These are phyloP conservation scores for Fraxinus nigra DNA, from an alignment of 305 asterid species.

Conservation along the genomic window DNA sequence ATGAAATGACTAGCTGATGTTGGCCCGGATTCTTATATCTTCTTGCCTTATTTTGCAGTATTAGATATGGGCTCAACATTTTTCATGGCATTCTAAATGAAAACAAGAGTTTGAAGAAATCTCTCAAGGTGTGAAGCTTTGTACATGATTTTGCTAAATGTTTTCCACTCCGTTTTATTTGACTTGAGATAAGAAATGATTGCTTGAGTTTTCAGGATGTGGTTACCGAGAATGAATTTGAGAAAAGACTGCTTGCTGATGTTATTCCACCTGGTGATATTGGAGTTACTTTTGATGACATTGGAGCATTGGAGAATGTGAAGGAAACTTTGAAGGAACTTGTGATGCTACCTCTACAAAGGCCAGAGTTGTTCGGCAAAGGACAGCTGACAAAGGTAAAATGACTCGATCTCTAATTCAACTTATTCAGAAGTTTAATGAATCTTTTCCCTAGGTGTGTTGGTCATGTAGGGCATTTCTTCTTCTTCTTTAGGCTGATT, in stretches of 20 bases:
- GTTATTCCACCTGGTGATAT: slow-evolving; percentile 52
- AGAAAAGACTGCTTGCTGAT: slow-evolving; percentile 46
- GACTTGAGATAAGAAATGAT: not conserved
- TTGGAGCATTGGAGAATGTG: slow-evolving; percentile 54
- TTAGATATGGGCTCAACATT: slow-evolving; percentile 55
- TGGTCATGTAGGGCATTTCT: not conserved
- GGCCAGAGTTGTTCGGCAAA: slow-evolving; percentile 50
- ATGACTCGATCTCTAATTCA: not conserved
- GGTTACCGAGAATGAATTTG: slow-evolving; percentile 52
- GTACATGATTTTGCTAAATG: not conserved
- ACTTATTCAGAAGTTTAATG: not conserved
- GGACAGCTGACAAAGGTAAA: slow-evolving; percentile 51
- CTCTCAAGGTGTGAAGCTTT: slow-evolving; percentile 38
- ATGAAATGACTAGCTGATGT: slow-evolving; percentile 11
- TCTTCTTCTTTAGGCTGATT: not conserved
- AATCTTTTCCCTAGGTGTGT: not conserved
- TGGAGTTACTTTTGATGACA: slow-evolving; percentile 55
- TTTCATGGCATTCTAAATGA: slow-evolving; percentile 41
- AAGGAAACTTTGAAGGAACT: slow-evolving; percentile 51
- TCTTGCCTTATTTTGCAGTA: slow-evolving; percentile 39
- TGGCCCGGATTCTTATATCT: slow-evolving; percentile 20
- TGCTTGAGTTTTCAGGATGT: slow-evolving; percentile 33
- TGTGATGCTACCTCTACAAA: slow-evolving; percentile 54
- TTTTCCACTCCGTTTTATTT: not conserved
- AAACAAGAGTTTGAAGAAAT: slow-evolving; percentile 36